Conservation (phyloP, 495 filamentous ascomycete species). For the Viridothelium virens region DNA sequence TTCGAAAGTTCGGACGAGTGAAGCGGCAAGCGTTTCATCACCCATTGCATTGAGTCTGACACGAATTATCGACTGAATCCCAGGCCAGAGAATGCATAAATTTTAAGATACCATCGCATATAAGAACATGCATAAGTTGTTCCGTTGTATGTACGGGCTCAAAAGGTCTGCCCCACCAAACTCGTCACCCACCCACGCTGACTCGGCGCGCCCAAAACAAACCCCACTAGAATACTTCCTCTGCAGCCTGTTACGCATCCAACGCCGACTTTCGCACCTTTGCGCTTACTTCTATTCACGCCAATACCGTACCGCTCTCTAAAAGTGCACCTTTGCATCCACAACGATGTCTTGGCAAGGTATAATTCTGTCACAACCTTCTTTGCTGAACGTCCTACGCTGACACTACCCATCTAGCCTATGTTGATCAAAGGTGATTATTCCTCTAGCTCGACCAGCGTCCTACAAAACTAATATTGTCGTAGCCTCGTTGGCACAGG, state of each 20-base stretch:
- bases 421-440: slow-evolving; percentile 59
- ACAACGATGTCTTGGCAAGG: slow-evolving; percentile 29
- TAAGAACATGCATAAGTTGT: too few species aligned
- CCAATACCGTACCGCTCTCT: neutral
- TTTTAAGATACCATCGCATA: too few species aligned
- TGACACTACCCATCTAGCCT: slow-evolving; percentile 40
- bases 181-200: neutral
- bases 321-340: neutral
- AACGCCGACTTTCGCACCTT: neutral
- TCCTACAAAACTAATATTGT: slow-evolving; percentile 13
- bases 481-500: slow-evolving; percentile 68
- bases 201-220: neutral
- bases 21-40: too few species aligned
- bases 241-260: neutral
- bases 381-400: slow-evolving; percentile 2
- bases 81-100: too few species aligned
- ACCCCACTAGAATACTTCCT: neutral
- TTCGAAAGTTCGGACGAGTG: too few species aligned
- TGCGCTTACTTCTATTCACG: neutral
- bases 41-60: too few species aligned
- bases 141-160: too few species aligned
- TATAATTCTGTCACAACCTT: neutral
- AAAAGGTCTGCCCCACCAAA: neutral
- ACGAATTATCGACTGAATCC: too few species aligned
- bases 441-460: slow-evolving; percentile 7